A percentile compares a stretch with the other conserved stretches of the same genome.
Evolutionary conservation across 2,329 filamentous ascomycete genomes (phyloP).

Genomic region (Zymoseptoria pseudotritici): DNA sequence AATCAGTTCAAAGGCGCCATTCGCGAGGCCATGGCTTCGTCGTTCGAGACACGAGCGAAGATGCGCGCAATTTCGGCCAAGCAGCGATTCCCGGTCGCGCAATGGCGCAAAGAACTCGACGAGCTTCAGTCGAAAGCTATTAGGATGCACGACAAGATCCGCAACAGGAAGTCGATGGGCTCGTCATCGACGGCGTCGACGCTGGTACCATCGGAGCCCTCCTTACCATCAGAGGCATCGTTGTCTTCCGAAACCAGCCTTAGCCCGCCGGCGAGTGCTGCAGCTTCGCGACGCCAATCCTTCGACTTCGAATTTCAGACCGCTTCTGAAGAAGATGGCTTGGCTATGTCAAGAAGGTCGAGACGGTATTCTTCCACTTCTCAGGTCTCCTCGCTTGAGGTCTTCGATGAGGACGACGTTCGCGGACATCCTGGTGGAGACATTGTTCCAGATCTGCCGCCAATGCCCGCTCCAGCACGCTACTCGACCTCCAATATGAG

Average conservation of each 20-base stretch:
- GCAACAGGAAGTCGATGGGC: neutral
- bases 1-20: conserved; percentile 58
- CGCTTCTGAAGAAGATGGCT: neutral
- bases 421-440: neutral
- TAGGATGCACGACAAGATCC: conserved; percentile 43
- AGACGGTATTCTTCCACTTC: neutral
- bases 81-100: conserved; percentile 58
- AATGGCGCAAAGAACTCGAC: conserved; percentile 58
- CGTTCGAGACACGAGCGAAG: conserved; percentile 45
- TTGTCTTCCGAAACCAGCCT: neutral
- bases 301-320: neutral
- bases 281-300: neutral
- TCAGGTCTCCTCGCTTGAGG: neutral
- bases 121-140: conserved; percentile 53
- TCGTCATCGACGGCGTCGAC: neutral
- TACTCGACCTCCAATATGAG: neutral
- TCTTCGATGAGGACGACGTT: neutral
- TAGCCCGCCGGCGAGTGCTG: no score
- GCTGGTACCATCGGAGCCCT: neutral
- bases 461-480: neutral
- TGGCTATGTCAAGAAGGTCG: neutral
- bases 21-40: conserved; percentile 50
- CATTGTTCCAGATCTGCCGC: neutral
- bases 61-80: conserved; percentile 60
- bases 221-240: neutral